Evolutionary conservation across 345 rosid genomes (phyloP).

Genomic region (Noccaea caerulescens): DNA sequence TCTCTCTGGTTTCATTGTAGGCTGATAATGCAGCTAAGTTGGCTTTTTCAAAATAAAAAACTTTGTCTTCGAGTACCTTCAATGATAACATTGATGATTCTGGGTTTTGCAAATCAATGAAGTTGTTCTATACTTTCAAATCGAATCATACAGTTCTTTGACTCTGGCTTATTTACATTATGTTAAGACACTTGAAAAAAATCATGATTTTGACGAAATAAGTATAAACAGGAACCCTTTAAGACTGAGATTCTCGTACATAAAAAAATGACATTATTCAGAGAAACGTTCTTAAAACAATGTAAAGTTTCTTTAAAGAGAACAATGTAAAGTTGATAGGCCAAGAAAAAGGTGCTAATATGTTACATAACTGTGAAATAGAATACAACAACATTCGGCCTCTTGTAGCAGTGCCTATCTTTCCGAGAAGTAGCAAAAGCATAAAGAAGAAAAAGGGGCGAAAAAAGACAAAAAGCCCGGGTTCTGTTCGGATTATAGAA

Average conservation of each 20-base stretch:
- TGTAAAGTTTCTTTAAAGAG: background rate
- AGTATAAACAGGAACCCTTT: background rate
- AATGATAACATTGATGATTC: slow-evolving; percentile 17
- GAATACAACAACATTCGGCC: slow-evolving; percentile 14
- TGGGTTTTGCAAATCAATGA: slow-evolving; percentile 17
- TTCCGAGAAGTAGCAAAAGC: slow-evolving; percentile 14
- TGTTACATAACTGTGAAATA: slow-evolving; percentile 14
- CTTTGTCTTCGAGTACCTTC: slow-evolving; percentile 17
- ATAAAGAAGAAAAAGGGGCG: background rate
- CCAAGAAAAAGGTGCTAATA: background rate
- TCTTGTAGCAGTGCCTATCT: slow-evolving; percentile 3
- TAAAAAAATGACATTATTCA: background rate
- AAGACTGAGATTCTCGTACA: background rate
- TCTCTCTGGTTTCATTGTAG: slow-evolving; percentile 28
- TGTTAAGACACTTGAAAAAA: background rate
- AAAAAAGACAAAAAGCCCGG: background rate
- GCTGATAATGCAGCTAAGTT: slow-evolving; percentile 25
- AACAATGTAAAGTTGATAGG: background rate
- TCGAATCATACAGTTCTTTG: background rate
- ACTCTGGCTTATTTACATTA: slow-evolving; percentile 4
- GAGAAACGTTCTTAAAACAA: background rate
- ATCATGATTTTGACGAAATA: background rate
- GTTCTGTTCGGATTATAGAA: background rate
- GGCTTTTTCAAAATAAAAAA: slow-evolving; percentile 1
- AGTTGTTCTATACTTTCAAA: slow-evolving; percentile 22